Evolutionary conservation across 768 basidiomycete species (phyloP), one percentile per base, ranked within the genome.

Genomic region (Phanerodontia chrysosporium): DNA sequence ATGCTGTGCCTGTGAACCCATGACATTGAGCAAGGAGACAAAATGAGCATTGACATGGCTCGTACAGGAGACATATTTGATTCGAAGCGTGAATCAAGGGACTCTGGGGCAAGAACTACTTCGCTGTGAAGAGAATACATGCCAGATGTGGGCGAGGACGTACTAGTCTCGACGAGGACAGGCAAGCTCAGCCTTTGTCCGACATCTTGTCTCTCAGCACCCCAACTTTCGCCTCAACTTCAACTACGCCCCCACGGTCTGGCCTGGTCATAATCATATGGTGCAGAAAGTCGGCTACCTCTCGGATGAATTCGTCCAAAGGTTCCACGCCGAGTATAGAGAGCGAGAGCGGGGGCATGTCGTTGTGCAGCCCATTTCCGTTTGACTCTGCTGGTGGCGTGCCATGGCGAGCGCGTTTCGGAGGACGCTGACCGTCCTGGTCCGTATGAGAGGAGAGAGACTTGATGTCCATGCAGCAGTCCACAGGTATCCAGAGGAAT

Each of bases 151-250:
- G 4, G 9, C 29, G 10, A 35, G 36, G 18, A 83, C 86, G 72
- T 72, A 95, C 94, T 92, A 52, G 90, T 89, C 69, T 96, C 95
- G 16, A 87, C 87, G 42, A 86, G 76, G 27, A 94, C 83, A 14
- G 93, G 93, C 48, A 94, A 72, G 24, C 67, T 66, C 66, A 93
- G 66, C 63, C 95, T 77, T 68, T 80, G 75, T 10, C 83, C 9
- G 78, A 72, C 39, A 29, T 63, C 55, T 76, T 76, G 62, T 94
- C 89, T 55, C 78, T 76, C 69, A 97, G 69, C 18, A 92, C 61
- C 2, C 94, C 94, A 55, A 97, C 79, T 74, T 96, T 96, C 2
- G 92, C 94, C 72, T 96, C 95, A 10, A 96, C 88, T 76, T 96
- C 95, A 25, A 96, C 81, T 36, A 73, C 77, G 32, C 83, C 83